A percentile compares a stretch with the other conserved stretches of the same genome.
These are phyloP conservation scores for Furcasterigmium furcatum DNA, from an alignment of 2,329 filamentous ascomycete species.

Conservation along the genomic window DNA sequence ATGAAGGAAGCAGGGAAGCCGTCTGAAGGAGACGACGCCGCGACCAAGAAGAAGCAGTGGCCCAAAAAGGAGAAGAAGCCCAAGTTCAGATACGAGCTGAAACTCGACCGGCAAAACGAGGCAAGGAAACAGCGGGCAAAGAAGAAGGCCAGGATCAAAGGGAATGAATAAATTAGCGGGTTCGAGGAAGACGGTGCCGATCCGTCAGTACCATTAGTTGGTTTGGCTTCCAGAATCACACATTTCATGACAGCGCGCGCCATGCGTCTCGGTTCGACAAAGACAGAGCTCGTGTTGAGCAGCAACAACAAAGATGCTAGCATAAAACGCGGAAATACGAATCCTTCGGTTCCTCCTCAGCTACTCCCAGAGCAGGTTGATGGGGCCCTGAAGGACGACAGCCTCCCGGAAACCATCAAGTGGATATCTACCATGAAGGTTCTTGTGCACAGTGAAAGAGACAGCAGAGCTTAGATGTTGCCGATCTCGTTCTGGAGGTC, in stretches of 20 bases:
- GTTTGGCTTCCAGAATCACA: too few relatives aligned
- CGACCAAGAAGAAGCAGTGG: slow-evolving; percentile 44
- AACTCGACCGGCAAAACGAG: slow-evolving; percentile 75
- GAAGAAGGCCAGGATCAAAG: slow-evolving; percentile 34
- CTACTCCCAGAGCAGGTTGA: not conserved
- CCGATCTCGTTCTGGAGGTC: slow-evolving; percentile 88
- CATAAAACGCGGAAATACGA: not conserved
- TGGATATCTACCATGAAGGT: not conserved
- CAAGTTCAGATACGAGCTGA: slow-evolving; percentile 90
- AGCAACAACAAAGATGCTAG: not conserved
- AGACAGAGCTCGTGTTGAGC: not conserved
- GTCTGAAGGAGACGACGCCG: slow-evolving; percentile 26
- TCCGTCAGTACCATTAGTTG: too few relatives aligned
- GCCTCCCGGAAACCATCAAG: not conserved
- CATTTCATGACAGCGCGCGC: too few relatives aligned
- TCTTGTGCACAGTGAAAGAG: not conserved
- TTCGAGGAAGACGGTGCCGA: not conserved
- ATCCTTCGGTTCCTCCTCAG: not conserved
- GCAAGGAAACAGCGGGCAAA: slow-evolving; percentile 69
- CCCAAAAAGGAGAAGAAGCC: slow-evolving; percentile 76
- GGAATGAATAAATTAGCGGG: not conserved
- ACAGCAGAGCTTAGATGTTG: slow-evolving; percentile 68
- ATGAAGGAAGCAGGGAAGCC: slow-evolving; percentile 26
- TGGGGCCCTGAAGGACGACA: not conserved
- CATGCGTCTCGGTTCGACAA: too few relatives aligned